These are phyloP conservation scores for Vitis labrusca DNA, from an alignment of 164 flowering plant genomes.

Conservation along the genomic window DNA sequence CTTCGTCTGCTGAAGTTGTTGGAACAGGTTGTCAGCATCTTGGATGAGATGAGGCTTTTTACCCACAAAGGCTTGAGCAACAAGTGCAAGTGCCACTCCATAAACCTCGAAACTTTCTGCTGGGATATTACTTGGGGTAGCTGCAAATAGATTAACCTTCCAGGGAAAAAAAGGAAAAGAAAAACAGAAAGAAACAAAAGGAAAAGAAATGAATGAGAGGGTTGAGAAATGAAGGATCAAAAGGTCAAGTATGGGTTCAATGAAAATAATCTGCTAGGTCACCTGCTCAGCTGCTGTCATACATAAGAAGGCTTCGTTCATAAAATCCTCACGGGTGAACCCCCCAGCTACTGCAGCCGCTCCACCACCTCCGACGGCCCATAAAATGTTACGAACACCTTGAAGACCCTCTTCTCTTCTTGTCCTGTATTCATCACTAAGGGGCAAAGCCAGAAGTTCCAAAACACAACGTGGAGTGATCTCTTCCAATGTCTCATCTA, in stretches of 20 bases:
- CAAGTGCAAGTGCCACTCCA: constrained; percentile 97
- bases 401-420: constrained; percentile 88
- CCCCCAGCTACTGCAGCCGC: constrained; percentile 94
- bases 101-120: constrained; percentile 93
- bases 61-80: constrained; percentile 75
- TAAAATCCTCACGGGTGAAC: constrained; percentile 87
- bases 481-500: constrained; percentile 97
- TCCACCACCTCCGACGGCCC: constrained; percentile 98
- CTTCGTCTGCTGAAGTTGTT: constrained; percentile 84
- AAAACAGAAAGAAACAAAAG: neutral
- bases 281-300: constrained; percentile 99
- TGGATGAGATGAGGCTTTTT: constrained; percentile 84
- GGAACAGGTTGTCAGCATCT: constrained; percentile 86
- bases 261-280: neutral
- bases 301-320: constrained; percentile 78
- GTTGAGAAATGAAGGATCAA: neutral
- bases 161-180: neutral
- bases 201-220: neutral
- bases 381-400: constrained; percentile 85
- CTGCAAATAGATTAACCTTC: constrained; percentile 85
- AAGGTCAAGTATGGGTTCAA: neutral
- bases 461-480: constrained; percentile 86
- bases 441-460: constrained; percentile 84
- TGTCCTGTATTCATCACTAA: constrained; percentile 54
- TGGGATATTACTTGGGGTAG: constrained; percentile 87